Conservation (phyloP, 2,329 filamentous ascomycete species). For the Fusarium dlaminii region DNA sequence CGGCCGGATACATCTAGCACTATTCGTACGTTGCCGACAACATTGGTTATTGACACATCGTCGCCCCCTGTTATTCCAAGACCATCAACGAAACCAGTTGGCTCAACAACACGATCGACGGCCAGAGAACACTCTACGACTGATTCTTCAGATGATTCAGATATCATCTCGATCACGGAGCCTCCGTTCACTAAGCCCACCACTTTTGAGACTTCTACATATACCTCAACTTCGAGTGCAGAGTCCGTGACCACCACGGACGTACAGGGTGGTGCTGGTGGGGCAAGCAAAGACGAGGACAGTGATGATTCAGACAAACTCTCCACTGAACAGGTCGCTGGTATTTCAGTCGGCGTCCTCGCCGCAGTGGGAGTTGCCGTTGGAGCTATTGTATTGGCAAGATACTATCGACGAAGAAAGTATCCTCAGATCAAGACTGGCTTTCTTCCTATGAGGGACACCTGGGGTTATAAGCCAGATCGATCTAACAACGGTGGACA, state of each 20-base stretch:
- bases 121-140: neutral
- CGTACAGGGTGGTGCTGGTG: constrained; percentile 17
- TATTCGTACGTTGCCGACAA: constrained; percentile 40
- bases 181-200: constrained; percentile 10
- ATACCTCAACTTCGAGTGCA: constrained; percentile 16
- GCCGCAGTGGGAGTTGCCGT: constrained; percentile 60
- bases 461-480: constrained; percentile 48
- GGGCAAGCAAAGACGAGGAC: constrained; percentile 16
- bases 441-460: constrained; percentile 52
- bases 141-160: neutral
- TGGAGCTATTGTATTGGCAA: constrained; percentile 57
- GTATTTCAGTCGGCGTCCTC: constrained; percentile 65
- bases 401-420: constrained; percentile 53
- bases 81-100: constrained; percentile 11
- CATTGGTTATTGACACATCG: constrained; percentile 42
- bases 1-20: constrained; percentile 17
- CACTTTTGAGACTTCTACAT: constrained; percentile 11
- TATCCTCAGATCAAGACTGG: constrained; percentile 51
- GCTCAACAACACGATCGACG: neutral
- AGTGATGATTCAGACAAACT: constrained; percentile 34
- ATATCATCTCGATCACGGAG: constrained; percentile 20
- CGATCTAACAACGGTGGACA: constrained; percentile 36
- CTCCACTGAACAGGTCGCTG: constrained; percentile 60
- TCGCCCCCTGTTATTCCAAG: constrained; percentile 31
- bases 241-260: constrained; percentile 29